Evolutionary conservation across 2,329 filamentous ascomycete genomes (phyloP).

Genomic region (Rosellinia necatrix): DNA sequence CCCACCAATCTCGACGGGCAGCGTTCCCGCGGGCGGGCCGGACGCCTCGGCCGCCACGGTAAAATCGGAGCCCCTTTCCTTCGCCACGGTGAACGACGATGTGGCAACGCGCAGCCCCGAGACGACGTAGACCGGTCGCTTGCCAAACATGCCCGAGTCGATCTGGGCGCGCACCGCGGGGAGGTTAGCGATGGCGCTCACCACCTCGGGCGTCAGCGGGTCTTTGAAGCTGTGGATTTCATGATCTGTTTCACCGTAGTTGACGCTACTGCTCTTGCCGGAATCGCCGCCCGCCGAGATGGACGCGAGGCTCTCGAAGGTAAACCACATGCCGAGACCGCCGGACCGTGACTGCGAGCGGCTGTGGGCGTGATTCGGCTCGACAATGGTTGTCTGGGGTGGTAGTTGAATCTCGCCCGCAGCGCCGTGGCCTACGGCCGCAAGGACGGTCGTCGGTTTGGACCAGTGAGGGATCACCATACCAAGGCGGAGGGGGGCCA

Average conservation of each 20-base stretch:
- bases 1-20: background rate
- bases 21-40: background rate
- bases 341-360: background rate
- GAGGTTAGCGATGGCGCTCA: constrained; percentile 3
- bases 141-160: constrained; percentile 1
- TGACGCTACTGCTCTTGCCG: background rate
- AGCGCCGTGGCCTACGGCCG: background rate
- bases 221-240: background rate
- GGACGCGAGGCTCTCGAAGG: background rate
- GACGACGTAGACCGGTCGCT: constrained; percentile 5
- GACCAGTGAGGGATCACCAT: constrained; percentile 6
- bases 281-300: background rate
- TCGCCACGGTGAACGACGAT: background rate
- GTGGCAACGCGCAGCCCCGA: constrained; percentile 12
- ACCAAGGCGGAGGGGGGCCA: constrained; percentile 6
- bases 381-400: background rate
- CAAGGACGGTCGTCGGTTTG: constrained; percentile 6
- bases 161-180: background rate
- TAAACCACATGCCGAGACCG: background rate
- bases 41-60: background rate
- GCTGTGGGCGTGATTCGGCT: constrained; percentile 1
- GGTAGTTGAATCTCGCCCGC: background rate
- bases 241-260: background rate
- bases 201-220: background rate
- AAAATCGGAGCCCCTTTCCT: background rate